Conservation (phyloP, 306 rosid species). For the Vachellia collinsii region DNA sequence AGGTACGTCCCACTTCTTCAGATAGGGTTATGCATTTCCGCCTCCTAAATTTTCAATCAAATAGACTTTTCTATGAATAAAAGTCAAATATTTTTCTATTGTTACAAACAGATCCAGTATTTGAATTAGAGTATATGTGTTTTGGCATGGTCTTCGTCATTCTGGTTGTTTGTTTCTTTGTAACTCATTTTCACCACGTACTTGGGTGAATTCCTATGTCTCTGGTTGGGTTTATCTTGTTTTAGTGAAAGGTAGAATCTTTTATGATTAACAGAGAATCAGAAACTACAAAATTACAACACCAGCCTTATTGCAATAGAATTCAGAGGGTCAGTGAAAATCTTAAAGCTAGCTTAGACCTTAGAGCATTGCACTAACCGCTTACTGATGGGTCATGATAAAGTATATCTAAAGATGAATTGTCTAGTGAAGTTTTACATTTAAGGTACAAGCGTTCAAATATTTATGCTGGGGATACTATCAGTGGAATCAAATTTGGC, state of each 20-base stretch:
- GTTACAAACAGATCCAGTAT: not conserved
- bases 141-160: not conserved
- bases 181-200: not conserved
- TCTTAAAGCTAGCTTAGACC: constrained; percentile 1
- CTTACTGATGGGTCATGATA: constrained; percentile 1
- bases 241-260: not conserved
- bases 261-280: not conserved
- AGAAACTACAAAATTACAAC: not conserved
- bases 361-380: not conserved
- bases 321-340: constrained; percentile 13
- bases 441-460: not conserved
- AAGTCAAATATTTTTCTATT: not conserved
- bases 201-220: constrained; percentile 14
- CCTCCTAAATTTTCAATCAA: not conserved
- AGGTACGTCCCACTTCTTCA: constrained; percentile 62
- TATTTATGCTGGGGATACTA: not conserved
- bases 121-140: constrained; percentile 1
- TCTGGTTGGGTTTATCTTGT: not conserved
- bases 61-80: constrained; percentile 3
- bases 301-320: constrained; percentile 17
- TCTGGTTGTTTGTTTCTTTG: not conserved
- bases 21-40: not conserved
- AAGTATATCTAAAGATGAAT: not conserved
- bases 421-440: constrained; percentile 12
- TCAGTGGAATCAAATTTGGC: constrained; percentile 13